Evolutionary conservation across 176 grass and related monocot genomes (phyloP).

Genomic region (Aegilops umbellulata): DNA sequence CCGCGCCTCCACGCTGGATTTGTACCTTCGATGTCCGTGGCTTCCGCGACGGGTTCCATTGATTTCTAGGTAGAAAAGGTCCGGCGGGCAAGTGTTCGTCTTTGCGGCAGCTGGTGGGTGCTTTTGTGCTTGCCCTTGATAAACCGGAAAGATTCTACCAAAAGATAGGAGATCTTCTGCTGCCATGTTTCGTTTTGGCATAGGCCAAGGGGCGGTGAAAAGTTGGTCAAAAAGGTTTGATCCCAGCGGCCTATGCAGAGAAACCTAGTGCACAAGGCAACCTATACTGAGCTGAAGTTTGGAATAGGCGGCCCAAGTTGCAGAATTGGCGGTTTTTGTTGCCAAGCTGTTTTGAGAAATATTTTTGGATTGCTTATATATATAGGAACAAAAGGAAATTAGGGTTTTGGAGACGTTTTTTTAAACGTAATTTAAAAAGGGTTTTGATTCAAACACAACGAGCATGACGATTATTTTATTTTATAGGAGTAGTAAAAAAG

Average conservation of each 20-base stretch:
- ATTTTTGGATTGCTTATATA: neutral
- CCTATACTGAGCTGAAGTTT: neutral
- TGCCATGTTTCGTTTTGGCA: neutral
- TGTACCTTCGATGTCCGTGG: neutral
- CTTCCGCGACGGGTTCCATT: neutral
- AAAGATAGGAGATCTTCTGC: neutral
- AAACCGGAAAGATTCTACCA: neutral
- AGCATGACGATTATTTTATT: neutral
- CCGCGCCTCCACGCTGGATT: neutral
- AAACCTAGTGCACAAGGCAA: neutral
- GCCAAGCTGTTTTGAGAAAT: neutral
- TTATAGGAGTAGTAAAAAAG: neutral
- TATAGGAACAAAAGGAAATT: neutral
- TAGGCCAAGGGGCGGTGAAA: neutral
- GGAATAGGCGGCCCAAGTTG: neutral
- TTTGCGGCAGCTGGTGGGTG: neutral
- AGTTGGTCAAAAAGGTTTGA: constrained; percentile 10
- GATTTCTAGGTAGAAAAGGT: neutral
- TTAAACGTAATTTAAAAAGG: neutral
- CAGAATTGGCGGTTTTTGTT: neutral
- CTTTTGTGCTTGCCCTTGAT: neutral
- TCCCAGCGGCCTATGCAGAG: neutral
- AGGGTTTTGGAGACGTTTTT: neutral
- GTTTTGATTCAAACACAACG: neutral
- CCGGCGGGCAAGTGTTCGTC: neutral